phyloP scores from a whole-genome alignment of 441 rosid genomes.

The Melastoma candidum region DNA sequence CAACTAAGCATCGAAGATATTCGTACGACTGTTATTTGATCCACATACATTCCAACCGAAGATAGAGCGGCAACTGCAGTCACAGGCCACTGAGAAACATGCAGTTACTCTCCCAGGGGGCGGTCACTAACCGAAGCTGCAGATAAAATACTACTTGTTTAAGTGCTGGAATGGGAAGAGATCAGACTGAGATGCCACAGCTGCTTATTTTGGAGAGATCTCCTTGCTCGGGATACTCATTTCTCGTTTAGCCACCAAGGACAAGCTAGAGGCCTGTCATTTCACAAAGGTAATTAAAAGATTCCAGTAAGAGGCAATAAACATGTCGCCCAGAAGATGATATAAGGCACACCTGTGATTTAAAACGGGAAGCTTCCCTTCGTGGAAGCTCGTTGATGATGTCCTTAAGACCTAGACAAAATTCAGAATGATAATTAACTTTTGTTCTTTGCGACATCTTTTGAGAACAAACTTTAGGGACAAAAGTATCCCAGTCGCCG shows the following conservation, averaged over 20 bases:
- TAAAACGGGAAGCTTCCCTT: constrained; percentile 76
- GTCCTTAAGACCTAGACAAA: constrained; percentile 67
- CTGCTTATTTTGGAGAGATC: constrained; percentile 75
- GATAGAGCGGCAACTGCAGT: too few species aligned
- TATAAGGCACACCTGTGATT: constrained; percentile 43
- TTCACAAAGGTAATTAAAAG: not conserved
- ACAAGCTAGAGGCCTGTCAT: constrained; percentile 60
- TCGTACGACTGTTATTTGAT: too few species aligned
- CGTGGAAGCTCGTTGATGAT: constrained; percentile 58
- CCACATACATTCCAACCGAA: too few species aligned
- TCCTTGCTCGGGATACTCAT: constrained; percentile 56
- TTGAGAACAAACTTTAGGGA: not conserved
- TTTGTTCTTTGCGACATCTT: too few species aligned
- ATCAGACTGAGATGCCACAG: constrained; percentile 77
- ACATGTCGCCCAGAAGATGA: not conserved
- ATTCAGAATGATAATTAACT: constrained; percentile 2
- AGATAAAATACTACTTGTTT: too few species aligned
- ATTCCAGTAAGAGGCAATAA: too few species aligned
- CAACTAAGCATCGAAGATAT: too few species aligned
- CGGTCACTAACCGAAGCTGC: too few species aligned
- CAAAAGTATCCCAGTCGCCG: constrained; percentile 31
- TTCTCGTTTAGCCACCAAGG: constrained; percentile 64
- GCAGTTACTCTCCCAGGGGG: too few species aligned
- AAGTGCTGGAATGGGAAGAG: not conserved
- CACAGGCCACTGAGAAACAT: too few species aligned